A percentile compares a stretch with the other conserved stretches of the same genome.
These are phyloP conservation scores for Mucor velutinosus DNA, from an alignment of 371 early-diverging fungal genomes.

Conservation along the genomic window DNA sequence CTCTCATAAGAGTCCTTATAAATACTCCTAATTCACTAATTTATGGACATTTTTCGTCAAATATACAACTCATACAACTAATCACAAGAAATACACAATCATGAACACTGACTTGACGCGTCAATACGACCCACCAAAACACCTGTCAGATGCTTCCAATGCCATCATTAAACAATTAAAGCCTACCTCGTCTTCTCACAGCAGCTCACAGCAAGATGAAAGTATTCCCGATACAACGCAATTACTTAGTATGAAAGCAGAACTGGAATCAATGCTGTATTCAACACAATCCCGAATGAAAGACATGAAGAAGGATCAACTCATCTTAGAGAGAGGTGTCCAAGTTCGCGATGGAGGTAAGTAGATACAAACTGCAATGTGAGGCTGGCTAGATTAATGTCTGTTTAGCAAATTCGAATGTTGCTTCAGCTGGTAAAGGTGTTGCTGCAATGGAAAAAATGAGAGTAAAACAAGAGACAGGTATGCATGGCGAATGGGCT, in stretches of 20 bases:
- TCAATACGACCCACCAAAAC: conserved; percentile 23
- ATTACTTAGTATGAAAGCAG: conserved; percentile 33
- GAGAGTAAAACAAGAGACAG: conserved; percentile 36
- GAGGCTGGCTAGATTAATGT: not conserved
- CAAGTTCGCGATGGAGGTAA: conserved; percentile 12
- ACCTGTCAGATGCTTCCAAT: conserved; percentile 17
- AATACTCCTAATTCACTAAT: not conserved
- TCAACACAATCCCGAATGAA: conserved; percentile 25
- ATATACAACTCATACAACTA: not conserved
- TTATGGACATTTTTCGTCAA: not conserved
- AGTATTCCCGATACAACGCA: conserved; percentile 33
- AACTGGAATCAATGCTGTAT: conserved; percentile 33
- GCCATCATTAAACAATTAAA: conserved; percentile 10
- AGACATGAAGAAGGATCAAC: conserved; percentile 26
- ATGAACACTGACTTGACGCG: conserved; percentile 33
- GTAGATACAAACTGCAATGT: not conserved
- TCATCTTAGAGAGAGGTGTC: not conserved
- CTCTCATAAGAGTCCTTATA: not conserved
- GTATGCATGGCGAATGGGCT: not conserved
- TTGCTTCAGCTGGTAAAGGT: conserved; percentile 27
- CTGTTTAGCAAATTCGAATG: not conserved
- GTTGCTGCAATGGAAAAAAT: conserved; percentile 30
- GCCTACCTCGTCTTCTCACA: not conserved
- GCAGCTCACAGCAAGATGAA: not conserved
- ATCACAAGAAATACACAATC: not conserved